Evolutionary conservation across 2,329 filamentous ascomycete species (phyloP).

Genomic region (Microthyrium microscopicum): DNA sequence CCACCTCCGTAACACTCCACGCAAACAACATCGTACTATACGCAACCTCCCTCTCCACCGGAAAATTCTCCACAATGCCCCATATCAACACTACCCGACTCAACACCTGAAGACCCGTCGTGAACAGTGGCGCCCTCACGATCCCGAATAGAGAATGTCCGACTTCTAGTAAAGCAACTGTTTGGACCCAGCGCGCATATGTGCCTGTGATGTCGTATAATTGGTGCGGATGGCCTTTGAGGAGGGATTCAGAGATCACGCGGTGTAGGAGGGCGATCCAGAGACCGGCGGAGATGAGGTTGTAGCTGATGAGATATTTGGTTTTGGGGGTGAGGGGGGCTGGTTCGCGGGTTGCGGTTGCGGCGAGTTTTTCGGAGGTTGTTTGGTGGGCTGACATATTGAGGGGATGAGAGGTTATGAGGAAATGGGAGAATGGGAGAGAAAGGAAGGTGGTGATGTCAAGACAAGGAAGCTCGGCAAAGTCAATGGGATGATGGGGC

Average conservation of each 20-base stretch:
- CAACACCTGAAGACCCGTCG: conserved; percentile 79
- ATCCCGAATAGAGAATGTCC: conserved; percentile 63
- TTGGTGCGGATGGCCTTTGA: no score
- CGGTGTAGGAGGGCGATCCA: conserved; percentile 65
- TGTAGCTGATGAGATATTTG: conserved; percentile 69
- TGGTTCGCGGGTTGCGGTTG: background rate
- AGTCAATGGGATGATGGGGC: no score
- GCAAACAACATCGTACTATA: conserved; percentile 70
- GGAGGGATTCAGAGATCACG: no score
- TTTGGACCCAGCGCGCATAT: conserved; percentile 69
- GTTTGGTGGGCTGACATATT: background rate
- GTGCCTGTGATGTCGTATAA: no score
- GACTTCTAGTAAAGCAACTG: conserved; percentile 66
- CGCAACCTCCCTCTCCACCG: conserved; percentile 38
- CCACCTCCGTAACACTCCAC: conserved; percentile 82
- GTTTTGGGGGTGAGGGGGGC: background rate
- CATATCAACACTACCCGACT: conserved; percentile 80
- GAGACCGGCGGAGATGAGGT: conserved; percentile 56
- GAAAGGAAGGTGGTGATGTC: background rate
- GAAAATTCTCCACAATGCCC: conserved; percentile 63
- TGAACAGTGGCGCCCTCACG: conserved; percentile 70
- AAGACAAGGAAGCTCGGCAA: no score
- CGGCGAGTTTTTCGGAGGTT: background rate
- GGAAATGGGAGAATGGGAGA: background rate
- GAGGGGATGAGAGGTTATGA: background rate